These are phyloP conservation scores for Stemphylium vesicarium DNA, from an alignment of 2,329 filamentous ascomycete species.

Conservation along the genomic window DNA sequence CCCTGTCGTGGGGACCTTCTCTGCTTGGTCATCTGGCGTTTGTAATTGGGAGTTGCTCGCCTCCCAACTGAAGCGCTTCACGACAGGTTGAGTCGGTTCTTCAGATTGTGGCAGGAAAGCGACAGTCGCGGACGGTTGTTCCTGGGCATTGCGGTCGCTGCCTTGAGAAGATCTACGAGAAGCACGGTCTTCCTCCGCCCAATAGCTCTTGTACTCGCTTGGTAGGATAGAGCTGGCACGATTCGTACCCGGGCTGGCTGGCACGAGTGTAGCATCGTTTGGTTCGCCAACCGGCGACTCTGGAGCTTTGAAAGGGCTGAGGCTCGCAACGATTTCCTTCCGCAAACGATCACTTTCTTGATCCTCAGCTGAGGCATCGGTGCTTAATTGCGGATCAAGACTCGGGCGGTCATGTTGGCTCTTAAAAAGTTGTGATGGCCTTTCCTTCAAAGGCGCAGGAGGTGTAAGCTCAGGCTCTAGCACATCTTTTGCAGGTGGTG, in stretches of 20 bases:
- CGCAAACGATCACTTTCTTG: slow-evolving; percentile 74
- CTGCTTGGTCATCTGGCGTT: slow-evolving; percentile 18
- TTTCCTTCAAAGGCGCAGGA: slow-evolving; percentile 47
- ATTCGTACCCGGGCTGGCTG: slow-evolving; percentile 30
- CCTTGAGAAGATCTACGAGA: slow-evolving; percentile 42
- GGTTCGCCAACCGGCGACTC: slow-evolving; percentile 24
- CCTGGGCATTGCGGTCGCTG: slow-evolving; percentile 28
- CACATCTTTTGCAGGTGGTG: slow-evolving; percentile 56
- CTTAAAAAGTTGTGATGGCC: slow-evolving; percentile 32
- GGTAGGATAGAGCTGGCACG: slow-evolving; percentile 69
- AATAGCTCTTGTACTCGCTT: slow-evolving; percentile 72
- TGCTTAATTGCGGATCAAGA: slow-evolving; percentile 52
- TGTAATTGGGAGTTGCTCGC: slow-evolving; percentile 18
- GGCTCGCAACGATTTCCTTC: slow-evolving; percentile 75
- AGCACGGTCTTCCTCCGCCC: slow-evolving; percentile 58
- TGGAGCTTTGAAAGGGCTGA: slow-evolving; percentile 53
- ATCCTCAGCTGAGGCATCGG: slow-evolving; percentile 60
- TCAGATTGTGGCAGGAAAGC: slow-evolving; percentile 17
- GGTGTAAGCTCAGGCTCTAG: slow-evolving; percentile 39
- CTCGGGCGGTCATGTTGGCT: slow-evolving; percentile 28
- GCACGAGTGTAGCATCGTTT: slow-evolving; percentile 35
- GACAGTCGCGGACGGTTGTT: slow-evolving; percentile 11
- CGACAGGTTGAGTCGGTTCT: slow-evolving; percentile 23
- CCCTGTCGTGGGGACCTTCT: slow-evolving; percentile 14
- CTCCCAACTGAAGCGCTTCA: slow-evolving; percentile 46